These are phyloP conservation scores for Colletotrichum sansevieriae DNA, from an alignment of 2,329 filamentous ascomycete species.

Conservation along the genomic window DNA sequence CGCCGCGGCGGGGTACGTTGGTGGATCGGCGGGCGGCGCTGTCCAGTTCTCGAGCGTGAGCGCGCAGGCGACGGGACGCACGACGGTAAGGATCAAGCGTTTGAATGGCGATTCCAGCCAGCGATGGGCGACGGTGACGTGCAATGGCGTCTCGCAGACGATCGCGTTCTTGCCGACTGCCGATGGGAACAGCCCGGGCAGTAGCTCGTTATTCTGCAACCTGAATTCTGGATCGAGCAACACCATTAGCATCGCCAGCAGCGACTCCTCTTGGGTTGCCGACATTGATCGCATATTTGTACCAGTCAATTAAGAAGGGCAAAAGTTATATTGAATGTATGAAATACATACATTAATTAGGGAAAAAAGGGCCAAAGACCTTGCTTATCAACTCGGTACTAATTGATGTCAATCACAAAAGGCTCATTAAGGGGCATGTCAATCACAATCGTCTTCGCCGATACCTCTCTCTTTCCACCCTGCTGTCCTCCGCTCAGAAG, in stretches of 20 bases:
- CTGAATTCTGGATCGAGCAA: conserved; percentile 62
- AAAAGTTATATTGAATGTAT: background rate
- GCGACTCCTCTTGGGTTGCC: conserved; percentile 57
- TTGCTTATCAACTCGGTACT: background rate
- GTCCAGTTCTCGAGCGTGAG: conserved; percentile 61
- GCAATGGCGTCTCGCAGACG: conserved; percentile 66
- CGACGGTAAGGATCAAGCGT: conserved; percentile 68
- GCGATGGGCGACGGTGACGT: conserved; percentile 66
- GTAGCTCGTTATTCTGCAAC: conserved; percentile 62
- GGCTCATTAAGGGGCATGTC: conserved; percentile 44
- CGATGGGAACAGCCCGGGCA: conserved; percentile 56
- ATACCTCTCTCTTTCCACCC: conserved; percentile 25
- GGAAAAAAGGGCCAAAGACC: background rate
- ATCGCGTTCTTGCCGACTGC: conserved; percentile 68
- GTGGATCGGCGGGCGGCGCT: conserved; percentile 60
- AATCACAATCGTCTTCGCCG: conserved; percentile 42
- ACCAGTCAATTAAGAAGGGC: conserved; percentile 49
- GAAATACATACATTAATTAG: conserved; percentile 5
- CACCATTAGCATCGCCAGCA: conserved; percentile 60
- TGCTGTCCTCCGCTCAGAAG: conserved; percentile 52
- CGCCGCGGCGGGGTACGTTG: conserved; percentile 66
- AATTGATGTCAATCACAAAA: conserved; percentile 30
- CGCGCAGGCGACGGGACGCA: conserved; percentile 58
- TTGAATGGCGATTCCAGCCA: conserved; percentile 67
- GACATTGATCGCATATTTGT: conserved; percentile 69